phyloP scores from a whole-genome alignment of 345 rosid species.

The Ricinus communis region DNA sequence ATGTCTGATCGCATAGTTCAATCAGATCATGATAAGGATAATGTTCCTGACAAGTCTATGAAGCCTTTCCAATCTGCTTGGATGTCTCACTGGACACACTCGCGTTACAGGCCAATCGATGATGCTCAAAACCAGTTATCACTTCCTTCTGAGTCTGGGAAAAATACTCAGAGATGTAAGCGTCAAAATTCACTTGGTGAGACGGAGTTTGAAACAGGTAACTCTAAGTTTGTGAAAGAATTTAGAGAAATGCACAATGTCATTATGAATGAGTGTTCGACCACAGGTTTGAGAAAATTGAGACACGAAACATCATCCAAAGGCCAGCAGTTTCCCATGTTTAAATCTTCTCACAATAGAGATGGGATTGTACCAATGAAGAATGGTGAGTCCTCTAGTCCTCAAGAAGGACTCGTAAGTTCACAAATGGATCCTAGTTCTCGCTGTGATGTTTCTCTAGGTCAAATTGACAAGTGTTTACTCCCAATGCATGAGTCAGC shows the following conservation, averaged over 20 bases:
- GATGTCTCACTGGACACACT: constrained; percentile 66
- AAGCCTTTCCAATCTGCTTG: constrained; percentile 49
- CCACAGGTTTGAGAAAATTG: constrained; percentile 16
- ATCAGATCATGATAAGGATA: constrained; percentile 27
- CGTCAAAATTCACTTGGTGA: background rate
- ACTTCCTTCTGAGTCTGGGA: constrained; percentile 9
- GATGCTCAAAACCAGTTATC: constrained; percentile 16
- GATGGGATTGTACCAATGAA: constrained; percentile 18
- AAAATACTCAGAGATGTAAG: constrained; percentile 16
- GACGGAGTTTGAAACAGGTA: constrained; percentile 22
- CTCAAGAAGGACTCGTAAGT: background rate
- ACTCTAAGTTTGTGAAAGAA: constrained; percentile 24
- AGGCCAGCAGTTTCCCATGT: constrained; percentile 29
- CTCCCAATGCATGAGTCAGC: constrained; percentile 9
- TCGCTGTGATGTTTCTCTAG: constrained; percentile 9
- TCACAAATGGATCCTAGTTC: background rate
- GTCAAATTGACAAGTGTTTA: constrained; percentile 3
- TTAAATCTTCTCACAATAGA: constrained; percentile 21
- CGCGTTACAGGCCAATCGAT: constrained; percentile 24
- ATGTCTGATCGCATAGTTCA: constrained; percentile 41
- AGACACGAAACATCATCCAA: constrained; percentile 32
- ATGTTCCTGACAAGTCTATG: constrained; percentile 25
- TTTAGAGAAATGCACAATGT: constrained; percentile 25
- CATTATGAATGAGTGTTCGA: constrained; percentile 24
- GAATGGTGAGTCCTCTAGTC: constrained; percentile 20